Evolutionary conservation across 78 protist genomes (phyloP), one percentile per base, ranked within the genome.

Genomic region (Planoprotostelium fungivorum): DNA sequence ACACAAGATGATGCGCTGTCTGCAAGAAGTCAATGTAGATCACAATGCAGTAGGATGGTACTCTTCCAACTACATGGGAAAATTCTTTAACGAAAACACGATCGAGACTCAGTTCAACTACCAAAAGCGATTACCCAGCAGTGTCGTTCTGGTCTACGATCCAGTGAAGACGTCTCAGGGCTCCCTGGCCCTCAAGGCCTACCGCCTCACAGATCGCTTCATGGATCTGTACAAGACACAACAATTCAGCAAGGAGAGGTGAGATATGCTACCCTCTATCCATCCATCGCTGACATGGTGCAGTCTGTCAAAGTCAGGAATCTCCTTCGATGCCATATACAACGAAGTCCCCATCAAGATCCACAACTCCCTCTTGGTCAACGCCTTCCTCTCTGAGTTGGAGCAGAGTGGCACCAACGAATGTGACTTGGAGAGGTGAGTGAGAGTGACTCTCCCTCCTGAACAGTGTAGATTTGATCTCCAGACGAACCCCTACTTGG

Each of bases 11-110:
- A 90, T 96, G 94, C 83, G 94, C 29, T 90, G 35, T 36, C 87
- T 95, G 83, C 96, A 95, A 36, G 97, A 93, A 36, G 97, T 96
- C 51, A 96, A 96, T 38, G 95, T 92, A 34, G 98, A 96, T 87
- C 34, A 88, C 86, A 91, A 94, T 84, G 83, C 94, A 0, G 98
- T 96, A 28, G 98, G 98, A 29, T 96, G 96, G 97, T 96, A 96
- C 95, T 88, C 90, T 38, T 90, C 96, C 38, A 90, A 96, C 23
- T 93, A 90, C 90, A 85, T 93, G 51, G 94, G 95, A 1, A 86
- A 96, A 10, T 91, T 89, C 94, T 88, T 92, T 37, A 88, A 88
- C 34, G 92, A 91, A 84, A 38, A 83, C 10, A 94, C 94, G 51
- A 91, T 95, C 88, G 97, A 93, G 87, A 93, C 96, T 38, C 97